Evolutionary conservation across 2,329 filamentous ascomycete species (phyloP), one percentile per base, ranked within the genome.

Genomic region (Immersiporthe knoxdaviesiana): DNA sequence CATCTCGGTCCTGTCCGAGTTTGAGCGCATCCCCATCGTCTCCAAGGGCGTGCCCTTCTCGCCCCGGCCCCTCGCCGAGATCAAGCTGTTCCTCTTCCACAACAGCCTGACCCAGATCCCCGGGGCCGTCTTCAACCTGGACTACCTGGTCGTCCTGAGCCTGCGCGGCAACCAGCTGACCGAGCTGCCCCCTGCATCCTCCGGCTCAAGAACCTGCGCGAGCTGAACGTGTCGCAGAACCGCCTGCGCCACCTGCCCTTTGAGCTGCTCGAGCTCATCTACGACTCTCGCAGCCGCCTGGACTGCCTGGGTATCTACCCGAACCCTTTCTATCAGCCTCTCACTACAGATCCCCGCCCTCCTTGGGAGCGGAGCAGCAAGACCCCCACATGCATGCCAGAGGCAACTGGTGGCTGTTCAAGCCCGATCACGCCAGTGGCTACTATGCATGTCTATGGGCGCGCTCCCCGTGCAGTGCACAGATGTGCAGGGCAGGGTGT

Each of bases 201-300:
- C 30, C 85, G 85, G 41, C 81, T 93, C 8, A 76, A 76, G 5
- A 88, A 88, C 69, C 82, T 93, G 4, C 80, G 81, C 64, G 84
- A 88, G 64, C 84, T 93, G 52, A 92, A 92, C 73, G 74, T 93
- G 11, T 87, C 89, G 0, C 85, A 90, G 66, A 93, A 92, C 71
- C 78, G 79, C 6, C 80, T 93, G 14, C 82, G 81, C 8, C 85
- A 81, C 70, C 81, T 93, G 1, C 91, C 91, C 0, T 85, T 82
- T 67, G 90, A 92, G 74, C 79, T 92, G 0, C 80, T 92, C 0
- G 78, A 85, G 32, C 80, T 92, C 2, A 77, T 91, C 27, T 77
- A 80, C 41, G 75, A 77, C 12, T 75, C 78, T 0, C 77, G 80
- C 60, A 32, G 54, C 54, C 83, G 81, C 27, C 80, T 91, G n/a